Base-by-base conservation (phyloP, 75 land plant genomes). In the Picea glauca region DNA sequence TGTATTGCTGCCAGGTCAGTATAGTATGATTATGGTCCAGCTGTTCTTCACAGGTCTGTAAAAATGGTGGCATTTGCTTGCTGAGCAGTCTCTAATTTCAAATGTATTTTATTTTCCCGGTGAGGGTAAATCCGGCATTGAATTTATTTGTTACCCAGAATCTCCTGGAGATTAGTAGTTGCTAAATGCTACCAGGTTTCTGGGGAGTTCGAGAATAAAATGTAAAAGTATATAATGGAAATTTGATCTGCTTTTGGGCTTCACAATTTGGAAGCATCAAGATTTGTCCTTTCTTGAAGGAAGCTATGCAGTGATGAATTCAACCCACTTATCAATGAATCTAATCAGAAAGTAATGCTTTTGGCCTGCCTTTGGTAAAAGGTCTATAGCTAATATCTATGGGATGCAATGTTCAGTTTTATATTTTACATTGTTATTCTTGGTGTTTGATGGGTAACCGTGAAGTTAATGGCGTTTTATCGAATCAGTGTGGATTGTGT, bases 241-340 rank as follows among this genome's bases (percentile, higher is more conserved):
- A 70, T 40, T 70, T 40, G 23, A 70, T 43, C 13, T 30, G 14
- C 66, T 63, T 70, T 46, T 17, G 74, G 43, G 74, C 74, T 38
- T 70, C 74, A n/a, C n/a, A 70, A 70, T 70, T 68, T 70, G 15
- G 74, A 11, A n/a, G 72, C 54, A n/a, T 70, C 74, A 43, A 70
- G 11, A 63, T 1, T 14, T 68, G 18, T 70, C 43, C 74, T 43
- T 43, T 43, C 50, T 70, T 70, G 74, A 13, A 0, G n/a, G n/a
- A 50, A 17, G 72, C 54, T n/a, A n/a, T 40, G 17, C 11, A 65
- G 26, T 65, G 40, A 68, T 38, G 21, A 68, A 35, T 20, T 43
- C 74, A 50, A 50, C 56, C 43, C 74, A 43, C 50, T 70, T 43
- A 43, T 40, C 50, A 20, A 18, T 20, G 50, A 20, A 70, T n/a